These are phyloP conservation scores for Ustulina deusta DNA, from an alignment of 2,329 filamentous ascomycete genomes.

Conservation along the genomic window DNA sequence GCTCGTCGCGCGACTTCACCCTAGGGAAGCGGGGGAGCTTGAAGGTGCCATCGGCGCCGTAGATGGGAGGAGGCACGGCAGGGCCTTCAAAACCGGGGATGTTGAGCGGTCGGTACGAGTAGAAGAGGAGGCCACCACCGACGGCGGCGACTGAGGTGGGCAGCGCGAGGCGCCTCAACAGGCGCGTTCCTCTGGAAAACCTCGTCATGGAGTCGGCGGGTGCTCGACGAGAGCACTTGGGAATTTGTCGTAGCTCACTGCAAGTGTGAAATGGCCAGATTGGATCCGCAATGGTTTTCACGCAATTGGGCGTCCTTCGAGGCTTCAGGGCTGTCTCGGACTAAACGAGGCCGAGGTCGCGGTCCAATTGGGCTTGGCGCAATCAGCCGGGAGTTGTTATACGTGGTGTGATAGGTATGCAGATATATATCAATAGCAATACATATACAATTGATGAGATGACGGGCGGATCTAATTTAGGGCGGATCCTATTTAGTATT, in stretches of 20 bases:
- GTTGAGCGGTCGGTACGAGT: constrained; percentile 75
- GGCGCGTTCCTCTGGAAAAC: constrained; percentile 47
- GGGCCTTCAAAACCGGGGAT: constrained; percentile 77
- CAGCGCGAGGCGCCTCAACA: constrained; percentile 59
- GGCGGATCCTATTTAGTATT: too few relatives aligned
- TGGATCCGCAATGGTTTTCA: constrained; percentile 13
- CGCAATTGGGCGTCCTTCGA: constrained; percentile 14
- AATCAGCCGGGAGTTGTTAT: constrained; percentile 3
- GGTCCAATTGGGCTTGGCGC: constrained; percentile 31
- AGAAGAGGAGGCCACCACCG: constrained; percentile 60
- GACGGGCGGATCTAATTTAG: neutral
- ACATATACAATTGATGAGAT: constrained; percentile 1
- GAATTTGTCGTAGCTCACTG: constrained; percentile 20
- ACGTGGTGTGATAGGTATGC: neutral
- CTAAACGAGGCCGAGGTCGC: constrained; percentile 34
- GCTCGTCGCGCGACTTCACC: constrained; percentile 71
- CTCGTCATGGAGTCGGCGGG: constrained; percentile 47
- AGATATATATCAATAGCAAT: constrained; percentile 1
- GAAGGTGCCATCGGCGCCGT: constrained; percentile 75
- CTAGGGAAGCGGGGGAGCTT: constrained; percentile 74
- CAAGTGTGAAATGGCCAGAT: constrained; percentile 6
- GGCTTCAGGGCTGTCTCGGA: constrained; percentile 27
- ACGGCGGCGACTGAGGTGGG: constrained; percentile 57
- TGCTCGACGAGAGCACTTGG: constrained; percentile 25
- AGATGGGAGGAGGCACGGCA: constrained; percentile 76